Conservation (phyloP, 2,329 filamentous ascomycete species). For the Tolypocladium amazonense region DNA sequence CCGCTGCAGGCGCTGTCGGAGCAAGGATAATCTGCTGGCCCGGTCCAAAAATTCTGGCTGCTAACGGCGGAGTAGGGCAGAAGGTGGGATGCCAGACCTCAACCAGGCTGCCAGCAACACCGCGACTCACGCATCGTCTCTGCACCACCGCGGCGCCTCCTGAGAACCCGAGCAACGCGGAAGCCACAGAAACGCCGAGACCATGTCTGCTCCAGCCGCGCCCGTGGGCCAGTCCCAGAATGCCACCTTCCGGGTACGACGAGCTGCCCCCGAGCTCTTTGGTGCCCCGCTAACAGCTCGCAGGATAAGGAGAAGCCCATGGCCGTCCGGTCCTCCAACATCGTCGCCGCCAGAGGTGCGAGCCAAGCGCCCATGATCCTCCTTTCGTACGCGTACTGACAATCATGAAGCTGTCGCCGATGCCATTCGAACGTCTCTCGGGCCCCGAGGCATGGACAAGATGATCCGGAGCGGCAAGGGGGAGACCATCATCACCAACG, state of each 20-base stretch:
- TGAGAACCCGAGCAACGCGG: slow-evolving; percentile 14
- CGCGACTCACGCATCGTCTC: slow-evolving; percentile 12
- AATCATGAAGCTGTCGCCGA: slow-evolving; percentile 70
- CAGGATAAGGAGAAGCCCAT: slow-evolving; percentile 96
- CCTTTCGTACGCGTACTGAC: slow-evolving; percentile 2
- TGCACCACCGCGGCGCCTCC: slow-evolving; percentile 20
- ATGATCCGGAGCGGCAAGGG: slow-evolving; percentile 97
- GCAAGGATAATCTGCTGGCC: slow-evolving; percentile 28
- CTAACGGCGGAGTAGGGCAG: slow-evolving; percentile 22
- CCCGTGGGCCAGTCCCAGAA: slow-evolving; percentile 31
- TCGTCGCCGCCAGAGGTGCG: slow-evolving; percentile 88
- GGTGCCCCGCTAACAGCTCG: slow-evolving; percentile 25
- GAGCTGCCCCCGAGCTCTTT: slow-evolving; percentile 20
- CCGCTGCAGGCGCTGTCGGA: slow-evolving; percentile 13
- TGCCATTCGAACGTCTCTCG: slow-evolving; percentile 92
- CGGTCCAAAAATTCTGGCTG: slow-evolving; percentile 29
- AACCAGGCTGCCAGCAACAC: slow-evolving; percentile 18
- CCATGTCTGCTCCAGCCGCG: slow-evolving; percentile 31
- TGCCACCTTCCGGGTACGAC: slow-evolving; percentile 45
- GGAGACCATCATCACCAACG: slow-evolving; percentile 98
- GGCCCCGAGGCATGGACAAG: slow-evolving; percentile 97
- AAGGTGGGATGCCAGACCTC: slow-evolving; percentile 26
- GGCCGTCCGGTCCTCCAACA: slow-evolving; percentile 92
- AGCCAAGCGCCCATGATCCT: not conserved
- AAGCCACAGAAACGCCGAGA: slow-evolving; percentile 28